Evolutionary conservation across 345 rosid genomes (phyloP), one percentile per base, ranked within the genome.

Genomic region (Euphorbia tirucalli): DNA sequence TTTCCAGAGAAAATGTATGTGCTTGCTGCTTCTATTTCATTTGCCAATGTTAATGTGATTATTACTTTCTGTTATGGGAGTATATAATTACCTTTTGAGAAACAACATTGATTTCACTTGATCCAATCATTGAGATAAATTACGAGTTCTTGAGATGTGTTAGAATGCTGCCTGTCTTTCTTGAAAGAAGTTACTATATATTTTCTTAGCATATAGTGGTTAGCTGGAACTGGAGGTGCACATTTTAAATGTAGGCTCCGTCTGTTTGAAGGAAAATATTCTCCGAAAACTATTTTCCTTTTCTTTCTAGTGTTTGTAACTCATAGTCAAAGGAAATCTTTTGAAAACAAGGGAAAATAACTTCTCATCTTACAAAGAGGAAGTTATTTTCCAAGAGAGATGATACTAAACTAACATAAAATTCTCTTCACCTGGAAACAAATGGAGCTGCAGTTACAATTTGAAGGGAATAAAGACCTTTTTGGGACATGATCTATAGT

Each of bases 1-100:
- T 82, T 89, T 74, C 99, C 99, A 8, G 91, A 84, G 70, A 95
- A 79, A 80, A 82, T 92, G 98, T 90, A 86, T 75, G 90, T 65
- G 31, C 37, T 67, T 44, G 3, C 57, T 19, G 37, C 58, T 69
- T 48, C 32, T 73, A 22, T 75, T 68, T 73, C 68, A 14, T 4
- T 48, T 71, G 58, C 54, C 41, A 57, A 56, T 67, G 1, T 41
- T 11, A 48, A 48, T 48, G 56, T 61, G 65, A 37, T 24, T 67
- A 31, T 52, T 73, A 24, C 25, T 58, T 25, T 61, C 59, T 65
- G 56, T 62, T 43, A 37, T 30, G 21, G 30, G 27, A 28, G 2
- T 68, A 28, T 25, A 21, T 48, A 16, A 41, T 11, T 58, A 28
- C 43, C n/a, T 63, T 28, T 21, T 59, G 8, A 21, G 48, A 61